phyloP scores from a whole-genome alignment of 2,329 filamentous ascomycete species.

The Aspergillus glaucus region DNA sequence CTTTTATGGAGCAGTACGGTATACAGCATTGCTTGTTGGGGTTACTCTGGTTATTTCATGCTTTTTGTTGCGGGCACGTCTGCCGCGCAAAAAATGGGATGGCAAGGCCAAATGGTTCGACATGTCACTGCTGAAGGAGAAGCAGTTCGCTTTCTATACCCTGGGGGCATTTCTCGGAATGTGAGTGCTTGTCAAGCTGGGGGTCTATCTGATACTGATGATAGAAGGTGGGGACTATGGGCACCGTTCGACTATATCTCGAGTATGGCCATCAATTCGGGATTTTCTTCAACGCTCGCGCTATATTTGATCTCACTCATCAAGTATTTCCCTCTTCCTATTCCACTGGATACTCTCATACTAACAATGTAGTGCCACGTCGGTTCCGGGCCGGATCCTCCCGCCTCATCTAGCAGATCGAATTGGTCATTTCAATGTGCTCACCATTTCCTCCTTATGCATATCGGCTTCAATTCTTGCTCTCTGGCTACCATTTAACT shows the following conservation, averaged over 20 bases:
- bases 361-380: slow-evolving; percentile 13
- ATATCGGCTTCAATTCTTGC: slow-evolving; percentile 15
- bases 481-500: slow-evolving; percentile 26
- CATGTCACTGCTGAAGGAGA: slow-evolving; percentile 17
- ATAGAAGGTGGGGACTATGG: slow-evolving; percentile 18
- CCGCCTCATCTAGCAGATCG: slow-evolving; percentile 18
- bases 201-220: slow-evolving; percentile 3
- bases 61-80: slow-evolving; percentile 15
- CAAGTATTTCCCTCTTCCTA: slow-evolving; percentile 11
- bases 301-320: slow-evolving; percentile 22
- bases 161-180: slow-evolving; percentile 20
- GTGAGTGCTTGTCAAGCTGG: slow-evolving; percentile 9
- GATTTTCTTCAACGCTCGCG: slow-evolving; percentile 15
- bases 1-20: slow-evolving; percentile 16
- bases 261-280: slow-evolving; percentile 12
- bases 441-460: slow-evolving; percentile 8
- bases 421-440: slow-evolving; percentile 22
- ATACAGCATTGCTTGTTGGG: slow-evolving; percentile 17
- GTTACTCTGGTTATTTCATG: slow-evolving; percentile 11
- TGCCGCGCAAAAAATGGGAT: slow-evolving; percentile 25
- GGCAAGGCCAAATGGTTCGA: slow-evolving; percentile 21
- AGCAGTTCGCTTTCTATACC: slow-evolving; percentile 18
- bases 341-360: background rate
- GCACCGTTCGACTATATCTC: slow-evolving; percentile 19
- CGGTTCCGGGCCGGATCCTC: slow-evolving; percentile 20